phyloP scores from a whole-genome alignment of 2,329 filamentous ascomycete species.

The Exophiala phaeomuriformis region DNA sequence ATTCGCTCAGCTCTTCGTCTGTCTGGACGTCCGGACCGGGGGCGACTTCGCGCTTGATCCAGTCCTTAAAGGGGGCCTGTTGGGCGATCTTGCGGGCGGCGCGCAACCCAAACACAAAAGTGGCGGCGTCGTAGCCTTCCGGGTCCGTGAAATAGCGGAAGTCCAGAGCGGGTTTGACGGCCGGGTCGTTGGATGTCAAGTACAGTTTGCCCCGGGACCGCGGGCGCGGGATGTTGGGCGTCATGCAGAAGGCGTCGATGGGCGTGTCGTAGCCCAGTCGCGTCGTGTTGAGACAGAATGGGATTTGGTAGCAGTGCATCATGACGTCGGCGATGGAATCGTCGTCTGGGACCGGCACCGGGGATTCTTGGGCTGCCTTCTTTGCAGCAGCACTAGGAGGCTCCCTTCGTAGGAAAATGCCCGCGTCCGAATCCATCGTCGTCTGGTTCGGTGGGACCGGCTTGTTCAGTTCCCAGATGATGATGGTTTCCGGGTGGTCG shows the following conservation, averaged over 20 bases:
- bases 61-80: slow-evolving; percentile 69
- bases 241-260: slow-evolving; percentile 84
- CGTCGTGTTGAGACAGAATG: slow-evolving; percentile 78
- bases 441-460: slow-evolving; percentile 72
- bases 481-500: slow-evolving; percentile 60
- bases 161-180: slow-evolving; percentile 72
- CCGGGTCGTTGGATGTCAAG: slow-evolving; percentile 67
- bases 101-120: slow-evolving; percentile 68
- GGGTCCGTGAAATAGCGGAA: slow-evolving; percentile 86
- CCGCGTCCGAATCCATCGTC: slow-evolving; percentile 85
- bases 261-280: slow-evolving; percentile 67
- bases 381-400: slow-evolving; percentile 57
- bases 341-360: slow-evolving; percentile 53
- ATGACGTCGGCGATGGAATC: slow-evolving; percentile 70
- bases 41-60: slow-evolving; percentile 75
- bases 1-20: slow-evolving; percentile 74
- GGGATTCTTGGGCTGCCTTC: slow-evolving; percentile 36
- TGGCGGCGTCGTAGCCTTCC: slow-evolving; percentile 76
- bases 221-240: slow-evolving; percentile 79
- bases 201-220: slow-evolving; percentile 70
- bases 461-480: slow-evolving; percentile 71
- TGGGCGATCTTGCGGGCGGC: slow-evolving; percentile 69
- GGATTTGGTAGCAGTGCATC: slow-evolving; percentile 97
- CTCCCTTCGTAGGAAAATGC: slow-evolving; percentile 79
- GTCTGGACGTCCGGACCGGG: slow-evolving; percentile 66